Conservation (phyloP, 2,329 filamentous ascomycete genomes). For the Fusarium decemcellulare region DNA sequence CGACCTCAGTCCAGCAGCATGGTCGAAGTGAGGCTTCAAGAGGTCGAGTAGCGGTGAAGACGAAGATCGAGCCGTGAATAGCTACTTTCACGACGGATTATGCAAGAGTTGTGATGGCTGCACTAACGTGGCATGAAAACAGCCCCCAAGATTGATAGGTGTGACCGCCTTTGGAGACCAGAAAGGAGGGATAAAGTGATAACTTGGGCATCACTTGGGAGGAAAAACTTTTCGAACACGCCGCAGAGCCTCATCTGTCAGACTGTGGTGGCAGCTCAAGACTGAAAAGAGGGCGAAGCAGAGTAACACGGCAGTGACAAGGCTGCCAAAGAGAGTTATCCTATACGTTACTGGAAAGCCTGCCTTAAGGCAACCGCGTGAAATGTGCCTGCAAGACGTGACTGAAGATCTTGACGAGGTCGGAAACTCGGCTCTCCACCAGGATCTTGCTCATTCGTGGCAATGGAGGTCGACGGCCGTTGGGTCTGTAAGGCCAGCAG, state of each 20-base stretch:
- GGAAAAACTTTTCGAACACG: background rate
- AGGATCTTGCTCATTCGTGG: background rate
- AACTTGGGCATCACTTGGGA: slow-evolving; percentile 7
- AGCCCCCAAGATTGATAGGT: background rate
- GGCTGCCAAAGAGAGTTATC: fast-evolving
- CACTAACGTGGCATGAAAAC: slow-evolving; percentile 33
- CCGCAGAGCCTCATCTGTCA: slow-evolving; percentile 34
- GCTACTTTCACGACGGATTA: background rate
- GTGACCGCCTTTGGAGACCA: slow-evolving; percentile 9
- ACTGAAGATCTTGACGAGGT: background rate
- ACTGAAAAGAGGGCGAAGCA: slow-evolving; percentile 19
- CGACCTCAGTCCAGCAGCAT: slow-evolving; percentile 18
- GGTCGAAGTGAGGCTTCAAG: background rate
- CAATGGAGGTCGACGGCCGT: too few relatives aligned
- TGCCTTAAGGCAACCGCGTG: background rate
- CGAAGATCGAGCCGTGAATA: background rate
- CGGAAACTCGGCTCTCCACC: background rate
- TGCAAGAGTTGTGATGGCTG: slow-evolving; percentile 27
- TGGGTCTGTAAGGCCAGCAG: too few relatives aligned
- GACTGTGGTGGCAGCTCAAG: slow-evolving; percentile 7
- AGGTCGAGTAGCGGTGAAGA: slow-evolving; percentile 25
- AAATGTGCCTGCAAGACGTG: fast-evolving
- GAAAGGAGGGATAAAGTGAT: background rate
- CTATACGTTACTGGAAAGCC: background rate
- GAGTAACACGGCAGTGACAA: slow-evolving; percentile 1